phyloP scores from a whole-genome alignment of 2,329 filamentous ascomycete genomes.

The Ceratocystis eucalypticola region DNA sequence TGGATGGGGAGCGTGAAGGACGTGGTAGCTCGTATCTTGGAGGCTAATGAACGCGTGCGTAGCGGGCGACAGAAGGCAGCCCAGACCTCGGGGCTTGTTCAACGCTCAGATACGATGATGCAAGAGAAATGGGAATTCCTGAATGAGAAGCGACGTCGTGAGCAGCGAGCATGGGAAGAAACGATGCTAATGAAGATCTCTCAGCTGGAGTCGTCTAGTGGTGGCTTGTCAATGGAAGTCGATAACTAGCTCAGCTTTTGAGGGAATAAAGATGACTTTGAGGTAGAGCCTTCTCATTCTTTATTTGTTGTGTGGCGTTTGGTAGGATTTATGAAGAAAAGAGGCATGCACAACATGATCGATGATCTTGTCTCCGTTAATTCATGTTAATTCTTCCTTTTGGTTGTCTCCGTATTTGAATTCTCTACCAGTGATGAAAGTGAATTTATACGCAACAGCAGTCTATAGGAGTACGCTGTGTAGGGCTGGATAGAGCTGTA shows the following conservation, averaged over 20 bases:
- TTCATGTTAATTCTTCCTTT: not conserved
- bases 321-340: not conserved
- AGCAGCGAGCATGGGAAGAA: slow-evolving; percentile 52
- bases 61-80: slow-evolving; percentile 26
- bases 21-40: slow-evolving; percentile 27
- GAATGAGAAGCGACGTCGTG: slow-evolving; percentile 45
- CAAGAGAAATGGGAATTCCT: slow-evolving; percentile 61
- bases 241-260: slow-evolving; percentile 22
- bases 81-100: slow-evolving; percentile 28
- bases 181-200: slow-evolving; percentile 33
- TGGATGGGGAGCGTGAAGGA: slow-evolving; percentile 51
- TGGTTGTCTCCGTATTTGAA: not conserved
- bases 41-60: slow-evolving; percentile 24
- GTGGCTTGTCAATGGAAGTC: slow-evolving; percentile 27
- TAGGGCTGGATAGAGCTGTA: no score
- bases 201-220: slow-evolving; percentile 26
- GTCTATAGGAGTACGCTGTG: no score
- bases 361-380: not conserved
- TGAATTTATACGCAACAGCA: no score
- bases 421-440: no score
- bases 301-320: slow-evolving; percentile 1
- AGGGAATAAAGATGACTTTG: not conserved
- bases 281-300: not conserved
- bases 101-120: slow-evolving; percentile 55
- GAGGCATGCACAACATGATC: not conserved